Evolutionary conservation across 2,329 filamentous ascomycete species (phyloP).

Genomic region (Neofusicoccum parvum): DNA sequence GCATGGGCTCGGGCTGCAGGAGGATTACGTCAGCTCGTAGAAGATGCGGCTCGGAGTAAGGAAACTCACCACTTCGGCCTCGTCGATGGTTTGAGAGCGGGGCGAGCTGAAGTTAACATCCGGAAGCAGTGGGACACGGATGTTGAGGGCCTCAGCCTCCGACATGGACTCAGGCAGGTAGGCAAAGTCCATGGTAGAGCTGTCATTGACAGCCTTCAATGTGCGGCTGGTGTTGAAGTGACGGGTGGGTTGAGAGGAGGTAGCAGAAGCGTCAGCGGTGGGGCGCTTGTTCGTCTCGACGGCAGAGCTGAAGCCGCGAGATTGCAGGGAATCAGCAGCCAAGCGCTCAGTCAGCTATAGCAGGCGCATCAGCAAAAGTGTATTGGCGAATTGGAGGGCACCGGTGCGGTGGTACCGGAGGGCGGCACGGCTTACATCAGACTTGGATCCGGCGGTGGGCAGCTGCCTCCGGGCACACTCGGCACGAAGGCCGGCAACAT

Average conservation of each 20-base stretch:
- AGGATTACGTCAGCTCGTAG: slow-evolving; percentile 15
- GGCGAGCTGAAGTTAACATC: slow-evolving; percentile 20
- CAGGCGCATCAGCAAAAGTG: slow-evolving; percentile 8
- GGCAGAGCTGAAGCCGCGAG: slow-evolving; percentile 58
- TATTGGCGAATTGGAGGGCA: not conserved
- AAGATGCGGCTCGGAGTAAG: not conserved
- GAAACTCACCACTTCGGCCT: not conserved
- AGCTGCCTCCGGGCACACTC: slow-evolving; percentile 56
- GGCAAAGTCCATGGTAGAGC: slow-evolving; percentile 64
- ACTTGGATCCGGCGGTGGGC: slow-evolving; percentile 49
- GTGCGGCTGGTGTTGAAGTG: slow-evolving; percentile 65
- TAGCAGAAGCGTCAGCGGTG: slow-evolving; percentile 29
- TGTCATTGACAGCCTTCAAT: slow-evolving; percentile 59
- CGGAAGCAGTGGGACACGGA: slow-evolving; percentile 55
- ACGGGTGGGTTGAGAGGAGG: slow-evolving; percentile 42
- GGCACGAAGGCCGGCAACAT: slow-evolving; percentile 52
- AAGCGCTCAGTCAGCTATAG: slow-evolving; percentile 54
- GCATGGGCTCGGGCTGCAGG: slow-evolving; percentile 48
- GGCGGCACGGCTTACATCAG: slow-evolving; percentile 46
- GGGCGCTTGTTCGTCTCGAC: slow-evolving; percentile 50
- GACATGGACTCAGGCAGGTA: slow-evolving; percentile 60
- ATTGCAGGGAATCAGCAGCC: slow-evolving; percentile 53
- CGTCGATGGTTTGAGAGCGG: slow-evolving; percentile 1
- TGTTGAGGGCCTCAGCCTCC: slow-evolving; percentile 43
- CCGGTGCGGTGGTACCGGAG: slow-evolving; percentile 4